phyloP scores from a whole-genome alignment of 371 early-diverging fungal species.

The Sporodiniella umbellata region DNA sequence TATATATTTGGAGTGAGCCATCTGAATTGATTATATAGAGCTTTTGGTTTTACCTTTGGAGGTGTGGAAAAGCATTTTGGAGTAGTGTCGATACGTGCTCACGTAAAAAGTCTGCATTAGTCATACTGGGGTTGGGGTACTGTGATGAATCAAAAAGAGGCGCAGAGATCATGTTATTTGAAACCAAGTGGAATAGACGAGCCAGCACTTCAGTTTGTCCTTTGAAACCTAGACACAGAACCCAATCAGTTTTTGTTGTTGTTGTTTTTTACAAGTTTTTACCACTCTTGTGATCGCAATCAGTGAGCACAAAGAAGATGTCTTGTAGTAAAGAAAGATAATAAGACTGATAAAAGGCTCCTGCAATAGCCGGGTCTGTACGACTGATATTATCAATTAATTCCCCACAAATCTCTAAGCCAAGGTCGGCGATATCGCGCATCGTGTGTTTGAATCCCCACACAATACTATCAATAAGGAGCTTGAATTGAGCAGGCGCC shows the following conservation, averaged over 20 bases:
- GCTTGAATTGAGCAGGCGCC: conserved; percentile 82
- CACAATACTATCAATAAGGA: conserved; percentile 88
- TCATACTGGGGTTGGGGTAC: conserved; percentile 69
- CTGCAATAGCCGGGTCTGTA: conserved; percentile 75
- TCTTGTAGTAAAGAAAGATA: conserved; percentile 89
- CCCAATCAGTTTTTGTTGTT: no score
- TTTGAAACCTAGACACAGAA: conserved; percentile 59
- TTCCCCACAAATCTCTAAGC: conserved; percentile 82
- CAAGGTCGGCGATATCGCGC: conserved; percentile 94
- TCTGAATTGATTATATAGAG: no score
- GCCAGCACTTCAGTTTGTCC: conserved; percentile 87
- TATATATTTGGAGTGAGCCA: conserved; percentile 18
- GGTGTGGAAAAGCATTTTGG: conserved; percentile 89
- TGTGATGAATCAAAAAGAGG: conserved; percentile 77
- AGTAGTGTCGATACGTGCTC: conserved; percentile 81
- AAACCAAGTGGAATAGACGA: conserved; percentile 84
- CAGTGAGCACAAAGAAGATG: conserved; percentile 94
- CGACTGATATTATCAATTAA: conserved; percentile 76
- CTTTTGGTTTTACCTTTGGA: conserved; percentile 76
- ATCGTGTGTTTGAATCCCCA: conserved; percentile 99
- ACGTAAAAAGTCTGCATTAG: conserved; percentile 75
- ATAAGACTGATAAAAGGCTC: conserved; percentile 88
- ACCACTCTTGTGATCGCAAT: conserved; percentile 92
- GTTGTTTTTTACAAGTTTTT: no score
- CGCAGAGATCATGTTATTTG: conserved; percentile 74